phyloP scores from a whole-genome alignment of 2,329 filamentous ascomycete genomes.

The Fusarium siculi region DNA sequence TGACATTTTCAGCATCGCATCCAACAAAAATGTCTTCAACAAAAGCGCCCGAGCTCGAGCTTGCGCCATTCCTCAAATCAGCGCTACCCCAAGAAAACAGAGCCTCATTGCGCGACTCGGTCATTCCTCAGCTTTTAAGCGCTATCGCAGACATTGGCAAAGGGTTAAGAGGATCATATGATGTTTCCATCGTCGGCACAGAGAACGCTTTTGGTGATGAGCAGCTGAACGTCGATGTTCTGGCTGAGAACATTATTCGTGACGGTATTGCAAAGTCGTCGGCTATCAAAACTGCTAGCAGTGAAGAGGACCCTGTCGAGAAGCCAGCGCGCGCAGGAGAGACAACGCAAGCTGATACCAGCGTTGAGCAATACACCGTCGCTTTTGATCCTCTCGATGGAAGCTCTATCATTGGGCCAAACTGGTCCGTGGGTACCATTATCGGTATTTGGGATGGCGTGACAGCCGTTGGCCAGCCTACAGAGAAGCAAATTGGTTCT shows the following conservation, averaged over 20 bases:
- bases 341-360: not conserved
- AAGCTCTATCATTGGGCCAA: constrained; percentile 68
- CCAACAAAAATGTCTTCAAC: constrained; percentile 17
- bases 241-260: constrained; percentile 61
- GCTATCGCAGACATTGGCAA: constrained; percentile 57
- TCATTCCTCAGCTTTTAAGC: constrained; percentile 61
- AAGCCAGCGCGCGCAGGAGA: constrained; percentile 35
- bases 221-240: constrained; percentile 68
- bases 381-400: constrained; percentile 74
- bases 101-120: constrained; percentile 53
- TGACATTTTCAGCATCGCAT: not conserved
- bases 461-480: constrained; percentile 57
- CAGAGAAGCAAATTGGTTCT: constrained; percentile 57
- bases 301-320: constrained; percentile 70
- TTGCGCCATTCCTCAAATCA: constrained; percentile 18
- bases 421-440: constrained; percentile 70
- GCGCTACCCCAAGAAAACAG: constrained; percentile 38
- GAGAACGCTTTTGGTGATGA: constrained; percentile 69
- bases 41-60: constrained; percentile 1
- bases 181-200: constrained; percentile 59
- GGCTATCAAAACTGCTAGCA: constrained; percentile 62
- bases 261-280: constrained; percentile 56
- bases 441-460: constrained; percentile 67
- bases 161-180: constrained; percentile 56
- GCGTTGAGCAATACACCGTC: constrained; percentile 62